Evolutionary conservation across 805 yeast species (phyloP).

Genomic region (Wickerhamiella slavikovae): DNA sequence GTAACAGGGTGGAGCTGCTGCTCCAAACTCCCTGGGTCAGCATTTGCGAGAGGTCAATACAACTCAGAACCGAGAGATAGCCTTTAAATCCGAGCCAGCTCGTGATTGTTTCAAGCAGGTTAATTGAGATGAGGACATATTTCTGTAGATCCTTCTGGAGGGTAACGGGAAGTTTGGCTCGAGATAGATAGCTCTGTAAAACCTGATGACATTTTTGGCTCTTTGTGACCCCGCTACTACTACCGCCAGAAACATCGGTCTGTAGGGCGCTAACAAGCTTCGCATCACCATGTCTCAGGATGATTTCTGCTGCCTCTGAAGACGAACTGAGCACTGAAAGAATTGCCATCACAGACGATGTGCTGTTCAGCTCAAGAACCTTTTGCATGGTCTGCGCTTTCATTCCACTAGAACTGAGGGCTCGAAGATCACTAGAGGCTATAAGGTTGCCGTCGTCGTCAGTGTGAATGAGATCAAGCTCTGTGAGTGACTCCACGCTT

Average conservation of each 20-base stretch:
- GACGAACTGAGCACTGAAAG: slow-evolving; percentile 48
- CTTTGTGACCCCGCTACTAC: too few species aligned
- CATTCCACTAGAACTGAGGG: slow-evolving; percentile 53
- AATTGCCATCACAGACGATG: slow-evolving; percentile 37
- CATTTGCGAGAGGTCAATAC: slow-evolving; percentile 82
- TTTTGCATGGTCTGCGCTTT: slow-evolving; percentile 40
- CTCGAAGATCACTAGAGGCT: slow-evolving; percentile 51
- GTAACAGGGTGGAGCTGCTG: slow-evolving; percentile 55
- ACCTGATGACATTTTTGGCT: too few species aligned
- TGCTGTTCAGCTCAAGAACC: slow-evolving; percentile 22
- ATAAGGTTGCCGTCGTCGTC: slow-evolving; percentile 21
- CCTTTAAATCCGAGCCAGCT: slow-evolving; percentile 73
- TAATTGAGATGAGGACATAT: slow-evolving; percentile 30
- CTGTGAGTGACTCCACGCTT: slow-evolving; percentile 37
- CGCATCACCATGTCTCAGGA: neutral
- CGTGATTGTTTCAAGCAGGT: slow-evolving; percentile 41
- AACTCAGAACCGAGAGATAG: slow-evolving; percentile 48
- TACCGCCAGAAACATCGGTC: too few species aligned
- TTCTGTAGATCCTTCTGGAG: slow-evolving; percentile 32
- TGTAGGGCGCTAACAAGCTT: neutral
- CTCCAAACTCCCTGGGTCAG: slow-evolving; percentile 74
- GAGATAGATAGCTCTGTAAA: slow-evolving; percentile 55
- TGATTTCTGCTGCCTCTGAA: slow-evolving; percentile 35
- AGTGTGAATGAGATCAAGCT: slow-evolving; percentile 39
- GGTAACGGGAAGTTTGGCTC: slow-evolving; percentile 42